Evolutionary conservation across 257 asterid genomes (phyloP).

Genomic region (Solanum peruvianum): DNA sequence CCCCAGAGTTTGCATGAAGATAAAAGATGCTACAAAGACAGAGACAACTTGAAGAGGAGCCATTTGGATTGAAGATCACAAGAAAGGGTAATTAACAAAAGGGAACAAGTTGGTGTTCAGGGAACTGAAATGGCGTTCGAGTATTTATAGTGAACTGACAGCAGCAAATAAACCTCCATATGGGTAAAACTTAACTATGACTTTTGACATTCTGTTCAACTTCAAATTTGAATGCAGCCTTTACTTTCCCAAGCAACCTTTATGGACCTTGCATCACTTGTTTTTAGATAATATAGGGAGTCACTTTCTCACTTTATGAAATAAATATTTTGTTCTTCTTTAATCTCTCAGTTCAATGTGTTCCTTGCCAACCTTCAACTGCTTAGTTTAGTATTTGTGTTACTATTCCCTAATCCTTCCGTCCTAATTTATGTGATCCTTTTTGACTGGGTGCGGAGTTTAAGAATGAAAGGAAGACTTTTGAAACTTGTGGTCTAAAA

Average conservation of each 20-base stretch:
- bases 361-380: not conserved
- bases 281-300: not conserved
- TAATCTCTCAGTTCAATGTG: not conserved
- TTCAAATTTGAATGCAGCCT: not conserved
- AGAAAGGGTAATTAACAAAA: not conserved
- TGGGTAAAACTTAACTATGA: slow-evolving; percentile 10
- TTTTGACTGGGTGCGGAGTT: not conserved
- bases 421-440: not conserved
- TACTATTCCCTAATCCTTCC: not conserved
- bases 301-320: not conserved
- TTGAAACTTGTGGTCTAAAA: not conserved
- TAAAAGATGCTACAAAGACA: slow-evolving; percentile 18
- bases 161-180: not conserved
- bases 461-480: not conserved
- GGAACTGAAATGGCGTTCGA: not conserved
- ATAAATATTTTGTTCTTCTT: not conserved
- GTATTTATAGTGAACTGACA: slow-evolving; percentile 28
- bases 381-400: not conserved
- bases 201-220: slow-evolving; percentile 11
- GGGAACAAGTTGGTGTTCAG: slow-evolving; percentile 8
- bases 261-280: slow-evolving; percentile 3
- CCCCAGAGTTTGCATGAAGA: slow-evolving; percentile 21
- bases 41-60: slow-evolving; percentile 6
- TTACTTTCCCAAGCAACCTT: slow-evolving; percentile 8
- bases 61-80: slow-evolving; percentile 10